Evolutionary conservation across 176 grass and related monocot genomes (phyloP).

Genomic region (Phoenix dactylifera): DNA sequence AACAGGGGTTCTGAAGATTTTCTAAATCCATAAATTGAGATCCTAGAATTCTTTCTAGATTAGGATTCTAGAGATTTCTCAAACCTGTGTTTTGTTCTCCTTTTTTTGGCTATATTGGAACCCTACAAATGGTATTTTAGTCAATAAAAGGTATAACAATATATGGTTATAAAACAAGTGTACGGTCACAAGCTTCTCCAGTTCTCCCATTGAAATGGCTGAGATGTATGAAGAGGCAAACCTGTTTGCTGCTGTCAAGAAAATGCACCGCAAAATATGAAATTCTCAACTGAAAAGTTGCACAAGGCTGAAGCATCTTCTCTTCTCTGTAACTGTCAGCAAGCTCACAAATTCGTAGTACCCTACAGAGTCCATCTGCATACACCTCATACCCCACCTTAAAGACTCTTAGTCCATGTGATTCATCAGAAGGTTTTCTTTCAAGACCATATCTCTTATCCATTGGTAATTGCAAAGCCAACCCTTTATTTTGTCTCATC

Average conservation of each 20-base stretch:
- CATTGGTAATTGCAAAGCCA: constrained; percentile 58
- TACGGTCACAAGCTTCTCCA: no score
- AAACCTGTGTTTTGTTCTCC: no score
- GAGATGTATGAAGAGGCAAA: constrained; percentile 26
- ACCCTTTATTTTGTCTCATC: constrained; percentile 45
- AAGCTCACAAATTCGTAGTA: constrained; percentile 54
- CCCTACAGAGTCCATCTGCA: constrained; percentile 69
- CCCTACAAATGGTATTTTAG: no score
- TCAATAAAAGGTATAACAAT: no score
- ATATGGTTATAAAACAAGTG: no score
- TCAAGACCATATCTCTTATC: constrained; percentile 34
- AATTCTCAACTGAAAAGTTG: constrained; percentile 52
- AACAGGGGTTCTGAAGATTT: no score
- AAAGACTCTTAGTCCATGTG: constrained; percentile 36
- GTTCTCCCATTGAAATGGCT: no score
- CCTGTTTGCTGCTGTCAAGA: constrained; percentile 54
- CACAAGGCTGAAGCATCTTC: constrained; percentile 36
- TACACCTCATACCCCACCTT: constrained; percentile 83
- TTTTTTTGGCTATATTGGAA: no score
- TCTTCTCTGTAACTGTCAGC: constrained; percentile 34
- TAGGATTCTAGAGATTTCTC: no score
- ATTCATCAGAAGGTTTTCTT: constrained; percentile 48
- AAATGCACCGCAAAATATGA: constrained; percentile 59
- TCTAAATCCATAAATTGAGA: no score
- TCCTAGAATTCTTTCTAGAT: no score